Conservation (phyloP, 495 filamentous ascomycete species). For the Tetracladium marchalianum region DNA sequence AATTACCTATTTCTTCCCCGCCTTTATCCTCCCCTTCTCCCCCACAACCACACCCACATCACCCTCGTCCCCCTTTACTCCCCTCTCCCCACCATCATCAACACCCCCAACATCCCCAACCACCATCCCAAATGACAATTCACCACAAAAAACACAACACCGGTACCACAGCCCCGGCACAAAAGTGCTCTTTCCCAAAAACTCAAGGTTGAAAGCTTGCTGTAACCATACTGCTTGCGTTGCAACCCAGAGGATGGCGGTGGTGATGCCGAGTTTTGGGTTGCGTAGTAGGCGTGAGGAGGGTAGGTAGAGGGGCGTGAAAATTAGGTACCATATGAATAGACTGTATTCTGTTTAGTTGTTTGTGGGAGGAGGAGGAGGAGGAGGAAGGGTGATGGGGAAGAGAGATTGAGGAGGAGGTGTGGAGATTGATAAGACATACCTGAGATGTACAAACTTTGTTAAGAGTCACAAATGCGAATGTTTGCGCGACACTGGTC, state of each 20-base stretch:
- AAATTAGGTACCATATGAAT: slow-evolving; percentile 95
- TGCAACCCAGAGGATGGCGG: slow-evolving; percentile 59
- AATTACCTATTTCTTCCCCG: too few species aligned
- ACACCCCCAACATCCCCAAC: slow-evolving; percentile 50
- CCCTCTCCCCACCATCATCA: neutral
- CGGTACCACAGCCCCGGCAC: slow-evolving; percentile 72
- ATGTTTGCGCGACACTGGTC: slow-evolving; percentile 94
- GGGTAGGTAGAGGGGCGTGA: slow-evolving; percentile 86
- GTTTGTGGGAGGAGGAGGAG: neutral
- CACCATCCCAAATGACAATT: slow-evolving; percentile 79
- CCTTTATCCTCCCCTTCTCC: neutral
- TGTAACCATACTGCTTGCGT: slow-evolving; percentile 76
- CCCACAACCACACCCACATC: neutral
- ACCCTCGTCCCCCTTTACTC: neutral
- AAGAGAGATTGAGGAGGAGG: neutral
- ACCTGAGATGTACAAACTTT: slow-evolving; percentile 98
- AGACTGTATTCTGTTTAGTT: slow-evolving; percentile 49
- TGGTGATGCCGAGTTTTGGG: slow-evolving; percentile 49
- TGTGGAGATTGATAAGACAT: slow-evolving; percentile 16
- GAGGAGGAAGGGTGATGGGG: neutral
- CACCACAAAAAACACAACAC: slow-evolving; percentile 68
- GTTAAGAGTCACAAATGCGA: slow-evolving; percentile 94
- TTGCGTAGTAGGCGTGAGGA: slow-evolving; percentile 56
- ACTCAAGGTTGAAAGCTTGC: slow-evolving; percentile 82
- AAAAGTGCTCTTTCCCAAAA: slow-evolving; percentile 77